These are phyloP conservation scores for Paramarasmius palmivorus DNA, from an alignment of 1,284 basidiomycete species.

Conservation along the genomic window DNA sequence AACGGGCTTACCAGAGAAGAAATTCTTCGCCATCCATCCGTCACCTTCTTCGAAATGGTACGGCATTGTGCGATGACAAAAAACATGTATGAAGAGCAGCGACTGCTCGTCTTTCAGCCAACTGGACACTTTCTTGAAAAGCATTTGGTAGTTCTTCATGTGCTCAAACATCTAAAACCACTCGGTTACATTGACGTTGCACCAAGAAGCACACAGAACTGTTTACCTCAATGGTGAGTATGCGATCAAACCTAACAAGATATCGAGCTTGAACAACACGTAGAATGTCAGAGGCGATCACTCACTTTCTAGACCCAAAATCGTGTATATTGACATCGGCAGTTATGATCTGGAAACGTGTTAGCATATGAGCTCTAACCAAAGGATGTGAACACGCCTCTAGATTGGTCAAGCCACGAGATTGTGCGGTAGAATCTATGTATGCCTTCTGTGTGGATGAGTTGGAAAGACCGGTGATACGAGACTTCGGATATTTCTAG, in stretches of 20 bases:
- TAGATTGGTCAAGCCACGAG: slow-evolving; percentile 58
- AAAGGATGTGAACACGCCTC: slow-evolving; percentile 33
- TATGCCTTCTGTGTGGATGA: slow-evolving; percentile 70
- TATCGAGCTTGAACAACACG: not conserved
- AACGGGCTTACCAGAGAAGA: slow-evolving; percentile 60
- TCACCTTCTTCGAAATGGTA: slow-evolving; percentile 78
- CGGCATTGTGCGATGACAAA: slow-evolving; percentile 68
- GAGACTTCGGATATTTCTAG: slow-evolving; percentile 71
- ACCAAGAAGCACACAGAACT: not conserved
- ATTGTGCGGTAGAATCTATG: slow-evolving; percentile 60
- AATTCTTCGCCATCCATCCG: slow-evolving; percentile 79
- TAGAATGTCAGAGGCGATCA: slow-evolving; percentile 2
- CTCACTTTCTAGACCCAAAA: slow-evolving; percentile 54
- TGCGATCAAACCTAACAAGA: slow-evolving; percentile 63
- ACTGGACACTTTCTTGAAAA: slow-evolving; percentile 66
- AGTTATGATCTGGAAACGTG: slow-evolving; percentile 54
- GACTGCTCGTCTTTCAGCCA: slow-evolving; percentile 64
- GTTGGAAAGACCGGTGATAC: slow-evolving; percentile 70
- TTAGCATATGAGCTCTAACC: not conserved
- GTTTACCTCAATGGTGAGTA: slow-evolving; percentile 68
- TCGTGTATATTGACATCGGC: slow-evolving; percentile 72
- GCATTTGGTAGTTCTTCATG: slow-evolving; percentile 75
- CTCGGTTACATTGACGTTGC: too few relatives aligned
- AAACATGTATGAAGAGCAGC: slow-evolving; percentile 75
- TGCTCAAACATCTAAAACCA: slow-evolving; percentile 87